Base-by-base conservation (phyloP, 179 eudicot genomes). In the Beta macrorhiza region DNA sequence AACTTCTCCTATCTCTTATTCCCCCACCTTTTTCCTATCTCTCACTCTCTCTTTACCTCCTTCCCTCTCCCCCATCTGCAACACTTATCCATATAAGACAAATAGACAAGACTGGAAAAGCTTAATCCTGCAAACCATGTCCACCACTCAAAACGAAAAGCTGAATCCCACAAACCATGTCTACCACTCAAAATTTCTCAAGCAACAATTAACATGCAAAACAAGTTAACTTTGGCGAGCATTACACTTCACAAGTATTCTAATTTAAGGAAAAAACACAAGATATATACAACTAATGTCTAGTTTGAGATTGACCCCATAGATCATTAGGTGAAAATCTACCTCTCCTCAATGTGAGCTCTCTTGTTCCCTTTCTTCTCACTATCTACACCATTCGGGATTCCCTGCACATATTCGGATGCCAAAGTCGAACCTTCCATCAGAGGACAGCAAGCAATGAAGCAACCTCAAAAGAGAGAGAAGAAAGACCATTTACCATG, bases 361-460 rank as follows among this genome's bases (percentile, higher is more conserved):
- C 99, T 90, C 86, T 97, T 97, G 87, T 88, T 91, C 62, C 98
- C 99, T 75, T 92, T 92, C 89, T 94, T 93, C 51, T 90, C 93
- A 77, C 84, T 78, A 82, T 88, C 82, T 74, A 77, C 89, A 74
- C 97, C 95, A 85, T 97, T 94, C 72, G 91, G 80, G 85, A 86
- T 72, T 68, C 90, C 95, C 99, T 97, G 84, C 64, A 84, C 15
- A 86, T 6, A 58, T 52, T 72, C 44, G 2, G 25, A 70, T 10
- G 53, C 16, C 69, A 45, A 73, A 59, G 6, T 59, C 29, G 78
- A 5, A 16, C n/a, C 37, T 9, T 42, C 71, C 7, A 29, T 45
- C 37, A 67, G 56, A 52, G 73, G 11, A 71, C 8, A 62, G 51
- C 8, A 62, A 76, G 68, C 57, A 79, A 44, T 19, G 8, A 52